A percentile compares a stretch with the other conserved stretches of the same genome.
These are phyloP conservation scores for Candida chauliodis DNA, from an alignment of 805 yeast species.

Conservation along the genomic window DNA sequence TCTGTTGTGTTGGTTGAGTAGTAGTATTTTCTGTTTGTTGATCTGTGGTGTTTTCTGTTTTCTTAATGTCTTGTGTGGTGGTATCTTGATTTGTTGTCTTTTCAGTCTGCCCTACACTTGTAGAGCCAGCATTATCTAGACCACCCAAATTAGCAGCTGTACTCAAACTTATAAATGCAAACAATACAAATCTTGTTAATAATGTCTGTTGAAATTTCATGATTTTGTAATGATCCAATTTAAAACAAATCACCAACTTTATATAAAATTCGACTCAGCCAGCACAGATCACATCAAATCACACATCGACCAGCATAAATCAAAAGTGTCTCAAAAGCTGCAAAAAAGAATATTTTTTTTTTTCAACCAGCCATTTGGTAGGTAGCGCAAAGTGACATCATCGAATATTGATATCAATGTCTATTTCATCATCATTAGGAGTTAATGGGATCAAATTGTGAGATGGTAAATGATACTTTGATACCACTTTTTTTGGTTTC, in stretches of 20 bases:
- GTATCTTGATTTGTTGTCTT: slow-evolving; percentile 7
- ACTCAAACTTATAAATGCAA: background rate
- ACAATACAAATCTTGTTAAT: slow-evolving; percentile 2
- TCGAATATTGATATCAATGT: slow-evolving; percentile 2
- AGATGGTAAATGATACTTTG: background rate
- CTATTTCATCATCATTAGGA: slow-evolving; percentile 7
- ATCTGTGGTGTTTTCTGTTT: background rate
- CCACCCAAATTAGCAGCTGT: slow-evolving; percentile 12
- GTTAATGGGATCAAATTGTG: slow-evolving; percentile 1
- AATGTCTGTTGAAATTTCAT: slow-evolving; percentile 2
- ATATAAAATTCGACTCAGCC: slow-evolving; percentile 1
- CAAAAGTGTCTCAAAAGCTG: slow-evolving; percentile 8
- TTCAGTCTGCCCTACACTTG: background rate
- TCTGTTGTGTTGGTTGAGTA: background rate
- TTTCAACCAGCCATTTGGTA: slow-evolving; percentile 22
- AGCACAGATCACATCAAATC: slow-evolving; percentile 4
- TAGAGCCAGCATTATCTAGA: slow-evolving; percentile 10
- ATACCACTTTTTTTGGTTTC: slow-evolving; percentile 1
- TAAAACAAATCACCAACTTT: background rate
- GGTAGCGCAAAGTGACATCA: background rate
- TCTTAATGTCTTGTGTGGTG: slow-evolving; percentile 3
- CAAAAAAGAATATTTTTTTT: slow-evolving; percentile 23
- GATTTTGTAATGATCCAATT: too few species aligned
- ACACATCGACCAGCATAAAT: slow-evolving; percentile 5
- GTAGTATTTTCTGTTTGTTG: background rate